Percentiles rank a stretch among this genome's conserved stretches.
Conservation (phyloP, 768 basidiomycete genomes). For the Calocybe indica region DNA sequence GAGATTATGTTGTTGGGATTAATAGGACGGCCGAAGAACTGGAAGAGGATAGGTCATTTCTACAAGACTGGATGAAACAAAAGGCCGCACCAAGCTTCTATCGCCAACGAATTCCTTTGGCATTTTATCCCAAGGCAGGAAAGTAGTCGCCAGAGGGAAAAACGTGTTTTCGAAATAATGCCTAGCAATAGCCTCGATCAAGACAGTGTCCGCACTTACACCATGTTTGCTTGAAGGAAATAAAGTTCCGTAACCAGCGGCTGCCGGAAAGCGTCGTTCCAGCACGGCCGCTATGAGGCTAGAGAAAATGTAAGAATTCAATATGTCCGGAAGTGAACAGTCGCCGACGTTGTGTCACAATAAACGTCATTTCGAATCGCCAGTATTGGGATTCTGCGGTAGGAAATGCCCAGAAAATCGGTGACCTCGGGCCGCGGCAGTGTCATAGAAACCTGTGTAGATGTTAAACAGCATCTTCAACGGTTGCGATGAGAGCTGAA, state of each 20-base stretch:
- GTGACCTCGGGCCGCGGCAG: conserved; percentile 54
- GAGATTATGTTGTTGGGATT: conserved; percentile 19
- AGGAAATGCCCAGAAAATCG: conserved; percentile 43
- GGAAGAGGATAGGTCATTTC: no score
- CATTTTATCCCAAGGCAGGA: conserved; percentile 44
- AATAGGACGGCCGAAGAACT: conserved; percentile 29
- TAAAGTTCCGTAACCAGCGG: conserved; percentile 39
- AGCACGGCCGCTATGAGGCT: conserved; percentile 45
- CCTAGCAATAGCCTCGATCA: conserved; percentile 42
- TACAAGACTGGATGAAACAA: background rate
- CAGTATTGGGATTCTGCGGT: conserved; percentile 55
- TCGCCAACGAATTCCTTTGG: conserved; percentile 43
- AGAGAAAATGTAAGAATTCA: background rate
- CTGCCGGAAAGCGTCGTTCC: conserved; percentile 48
- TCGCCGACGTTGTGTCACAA: conserved; percentile 41
- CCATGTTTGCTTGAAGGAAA: conserved; percentile 41
- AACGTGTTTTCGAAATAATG: conserved; percentile 38
- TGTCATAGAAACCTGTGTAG: conserved; percentile 36
- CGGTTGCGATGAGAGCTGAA: background rate
- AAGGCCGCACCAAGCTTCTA: conserved; percentile 32
- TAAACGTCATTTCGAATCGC: conserved; percentile 59
- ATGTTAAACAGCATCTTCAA: background rate
- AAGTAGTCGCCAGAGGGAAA: conserved; percentile 31
- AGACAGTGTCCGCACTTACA: conserved; percentile 34
- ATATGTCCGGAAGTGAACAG: background rate